These are phyloP conservation scores for Bruguiera parviflora DNA, from an alignment of 345 rosid species.

Conservation along the genomic window DNA sequence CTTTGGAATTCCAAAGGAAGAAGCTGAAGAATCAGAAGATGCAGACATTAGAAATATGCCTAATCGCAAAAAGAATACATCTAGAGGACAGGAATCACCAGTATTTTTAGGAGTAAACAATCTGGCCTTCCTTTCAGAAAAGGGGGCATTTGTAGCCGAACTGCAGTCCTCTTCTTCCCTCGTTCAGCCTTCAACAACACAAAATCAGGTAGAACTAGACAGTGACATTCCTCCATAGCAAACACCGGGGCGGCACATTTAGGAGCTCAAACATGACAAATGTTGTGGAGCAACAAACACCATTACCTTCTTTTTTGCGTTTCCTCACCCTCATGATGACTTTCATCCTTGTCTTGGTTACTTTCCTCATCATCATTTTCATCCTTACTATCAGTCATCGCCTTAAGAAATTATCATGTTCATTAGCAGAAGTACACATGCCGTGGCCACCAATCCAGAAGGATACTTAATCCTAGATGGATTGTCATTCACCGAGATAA, in stretches of 20 bases:
- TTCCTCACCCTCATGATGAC: conserved; percentile 31
- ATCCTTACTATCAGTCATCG: not conserved
- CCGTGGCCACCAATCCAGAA: no score
- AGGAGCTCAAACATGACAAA: no score
- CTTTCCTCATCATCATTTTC: not conserved
- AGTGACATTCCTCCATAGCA: not conserved
- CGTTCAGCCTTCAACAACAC: conserved; percentile 36
- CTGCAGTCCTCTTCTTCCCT: conserved; percentile 66
- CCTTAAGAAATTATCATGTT: not conserved
- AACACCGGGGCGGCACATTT: not conserved
- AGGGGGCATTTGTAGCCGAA: conserved; percentile 37
- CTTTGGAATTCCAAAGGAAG: not conserved
- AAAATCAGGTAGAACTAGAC: not conserved
- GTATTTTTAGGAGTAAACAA: conserved; percentile 62
- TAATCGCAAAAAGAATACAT: not conserved
- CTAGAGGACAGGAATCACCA: conserved; percentile 34
- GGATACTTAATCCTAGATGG: no score
- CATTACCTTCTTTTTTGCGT: conserved; percentile 51
- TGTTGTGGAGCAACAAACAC: not conserved
- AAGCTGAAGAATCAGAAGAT: not conserved
- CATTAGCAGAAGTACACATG: conserved; percentile 9
- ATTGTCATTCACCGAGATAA: no score
- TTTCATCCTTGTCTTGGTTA: conserved; percentile 4
- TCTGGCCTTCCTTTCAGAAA: conserved; percentile 61
- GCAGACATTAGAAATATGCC: no score